Percentiles rank a stretch among this genome's conserved stretches.
Conservation (phyloP, 805 yeast genomes). For the Saccharomycopsis schoenii region DNA sequence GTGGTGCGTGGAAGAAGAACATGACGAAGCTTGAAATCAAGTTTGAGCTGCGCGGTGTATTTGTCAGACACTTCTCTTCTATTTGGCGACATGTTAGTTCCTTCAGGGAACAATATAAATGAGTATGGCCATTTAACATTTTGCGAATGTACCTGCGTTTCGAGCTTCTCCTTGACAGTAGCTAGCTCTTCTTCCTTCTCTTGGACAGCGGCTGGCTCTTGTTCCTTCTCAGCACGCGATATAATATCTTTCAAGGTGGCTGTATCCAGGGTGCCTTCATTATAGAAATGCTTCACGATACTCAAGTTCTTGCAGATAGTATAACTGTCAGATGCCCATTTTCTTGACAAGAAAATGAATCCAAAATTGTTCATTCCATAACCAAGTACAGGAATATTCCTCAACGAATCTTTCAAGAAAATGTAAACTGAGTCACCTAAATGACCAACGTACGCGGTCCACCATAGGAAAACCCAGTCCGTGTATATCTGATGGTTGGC, state of each 20-base stretch:
- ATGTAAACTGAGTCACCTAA: slow-evolving; percentile 59
- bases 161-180: neutral
- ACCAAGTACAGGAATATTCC: slow-evolving; percentile 66
- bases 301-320: slow-evolving; percentile 20
- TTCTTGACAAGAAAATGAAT: slow-evolving; percentile 73
- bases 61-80: slow-evolving; percentile 49
- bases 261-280: slow-evolving; percentile 2
- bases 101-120: slow-evolving; percentile 84
- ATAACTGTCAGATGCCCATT: slow-evolving; percentile 71
- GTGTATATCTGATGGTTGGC: slow-evolving; percentile 93
- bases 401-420: slow-evolving; percentile 67
- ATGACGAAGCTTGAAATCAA: slow-evolving; percentile 40
- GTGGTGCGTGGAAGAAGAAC: slow-evolving; percentile 75
- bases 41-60: slow-evolving; percentile 45
- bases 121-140: slow-evolving; percentile 44
- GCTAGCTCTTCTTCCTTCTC: too few relatives aligned
- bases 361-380: slow-evolving; percentile 73
- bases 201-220: neutral
- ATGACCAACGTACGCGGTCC: slow-evolving; percentile 60
- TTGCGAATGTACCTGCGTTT: neutral
- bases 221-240: neutral
- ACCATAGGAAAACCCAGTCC: slow-evolving; percentile 93
- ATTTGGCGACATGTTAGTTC: slow-evolving; percentile 69
- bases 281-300: neutral
- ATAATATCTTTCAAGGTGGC: neutral